A percentile compares a stretch with the other conserved stretches of the same genome.
phyloP scores from a whole-genome alignment of 495 filamentous ascomycete genomes.

The Xylaria longipes region DNA sequence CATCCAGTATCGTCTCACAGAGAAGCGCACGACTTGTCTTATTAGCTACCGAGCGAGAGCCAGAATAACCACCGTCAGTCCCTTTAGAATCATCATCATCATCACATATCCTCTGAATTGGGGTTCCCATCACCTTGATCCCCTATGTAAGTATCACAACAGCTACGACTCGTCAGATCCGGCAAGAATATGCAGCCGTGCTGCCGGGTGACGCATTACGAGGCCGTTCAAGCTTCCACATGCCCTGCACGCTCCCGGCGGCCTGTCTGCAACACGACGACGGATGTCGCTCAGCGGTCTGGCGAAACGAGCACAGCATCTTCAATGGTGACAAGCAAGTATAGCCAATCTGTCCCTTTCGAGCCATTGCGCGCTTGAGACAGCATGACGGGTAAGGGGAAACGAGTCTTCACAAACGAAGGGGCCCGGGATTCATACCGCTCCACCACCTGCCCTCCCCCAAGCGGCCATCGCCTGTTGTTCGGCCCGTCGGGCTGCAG shows the following conservation, averaged over 20 bases:
- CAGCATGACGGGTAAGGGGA: slow-evolving; percentile 10
- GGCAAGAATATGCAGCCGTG: slow-evolving; percentile 21
- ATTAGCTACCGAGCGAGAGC: not conserved
- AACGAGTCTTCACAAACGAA: slow-evolving; percentile 11
- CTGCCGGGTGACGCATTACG: slow-evolving; percentile 28
- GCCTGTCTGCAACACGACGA: slow-evolving; percentile 1
- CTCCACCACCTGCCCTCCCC: not conserved
- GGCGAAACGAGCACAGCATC: slow-evolving; percentile 4
- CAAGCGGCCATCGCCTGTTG: not conserved
- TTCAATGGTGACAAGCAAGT: slow-evolving; percentile 1
- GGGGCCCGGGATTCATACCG: not conserved
- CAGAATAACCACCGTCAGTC: not conserved
- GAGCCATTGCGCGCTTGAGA: not conserved
- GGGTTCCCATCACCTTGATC: not conserved
- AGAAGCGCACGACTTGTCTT: not conserved
- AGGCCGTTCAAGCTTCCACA: slow-evolving; percentile 14
- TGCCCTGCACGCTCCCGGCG: slow-evolving; percentile 20
- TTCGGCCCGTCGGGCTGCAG: slow-evolving; percentile 27
- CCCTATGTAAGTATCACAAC: slow-evolving; percentile 7
- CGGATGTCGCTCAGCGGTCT: not conserved
- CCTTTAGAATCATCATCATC: not conserved
- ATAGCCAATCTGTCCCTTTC: slow-evolving; percentile 1
- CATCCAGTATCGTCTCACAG: not conserved
- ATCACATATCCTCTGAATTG: not conserved
- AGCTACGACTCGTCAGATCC: slow-evolving; percentile 19